Percentiles rank a stretch among this genome's conserved stretches.
These are phyloP conservation scores for Oryza officinalis DNA, from an alignment of 176 grass and related monocot species.

Conservation along the genomic window DNA sequence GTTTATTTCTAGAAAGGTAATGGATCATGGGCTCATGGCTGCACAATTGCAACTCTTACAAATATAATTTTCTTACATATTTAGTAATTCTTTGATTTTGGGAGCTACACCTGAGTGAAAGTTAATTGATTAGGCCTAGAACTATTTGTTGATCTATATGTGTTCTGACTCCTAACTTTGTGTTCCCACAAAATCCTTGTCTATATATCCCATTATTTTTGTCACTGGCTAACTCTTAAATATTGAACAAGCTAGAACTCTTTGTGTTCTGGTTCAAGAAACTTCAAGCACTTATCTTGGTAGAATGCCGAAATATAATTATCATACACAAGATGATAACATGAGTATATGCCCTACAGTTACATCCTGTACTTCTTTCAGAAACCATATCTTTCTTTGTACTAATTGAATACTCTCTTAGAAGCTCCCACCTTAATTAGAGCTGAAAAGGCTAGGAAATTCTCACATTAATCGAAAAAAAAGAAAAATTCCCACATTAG, in stretches of 20 bases:
- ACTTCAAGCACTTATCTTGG: slow-evolving; percentile 16
- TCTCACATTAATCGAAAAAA: neutral
- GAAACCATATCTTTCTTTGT: neutral
- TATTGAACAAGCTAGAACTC: slow-evolving; percentile 17
- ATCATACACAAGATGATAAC: neutral
- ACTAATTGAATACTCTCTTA: neutral
- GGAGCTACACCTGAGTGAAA: slow-evolving; percentile 19
- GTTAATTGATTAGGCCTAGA: slow-evolving; percentile 18
- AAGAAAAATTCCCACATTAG: neutral
- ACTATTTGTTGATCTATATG: slow-evolving; percentile 18
- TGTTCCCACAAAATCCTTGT: neutral
- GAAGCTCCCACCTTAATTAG: neutral
- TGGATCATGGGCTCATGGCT: slow-evolving; percentile 1
- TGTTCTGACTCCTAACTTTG: slow-evolving; percentile 4
- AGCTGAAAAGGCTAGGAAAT: neutral
- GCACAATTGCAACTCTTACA: slow-evolving; percentile 5
- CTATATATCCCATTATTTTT: neutral
- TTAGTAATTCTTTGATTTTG: slow-evolving; percentile 6
- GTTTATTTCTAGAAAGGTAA: slow-evolving; percentile 84
- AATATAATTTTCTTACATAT: neutral
- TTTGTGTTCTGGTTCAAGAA: slow-evolving; percentile 30
- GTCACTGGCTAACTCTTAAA: slow-evolving; percentile 10
- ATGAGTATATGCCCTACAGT: neutral
- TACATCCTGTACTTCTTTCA: slow-evolving; percentile 30
- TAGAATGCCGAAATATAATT: slow-evolving; percentile 9